phyloP scores from a whole-genome alignment of 305 asterid species.

The Solanum chacoense region DNA sequence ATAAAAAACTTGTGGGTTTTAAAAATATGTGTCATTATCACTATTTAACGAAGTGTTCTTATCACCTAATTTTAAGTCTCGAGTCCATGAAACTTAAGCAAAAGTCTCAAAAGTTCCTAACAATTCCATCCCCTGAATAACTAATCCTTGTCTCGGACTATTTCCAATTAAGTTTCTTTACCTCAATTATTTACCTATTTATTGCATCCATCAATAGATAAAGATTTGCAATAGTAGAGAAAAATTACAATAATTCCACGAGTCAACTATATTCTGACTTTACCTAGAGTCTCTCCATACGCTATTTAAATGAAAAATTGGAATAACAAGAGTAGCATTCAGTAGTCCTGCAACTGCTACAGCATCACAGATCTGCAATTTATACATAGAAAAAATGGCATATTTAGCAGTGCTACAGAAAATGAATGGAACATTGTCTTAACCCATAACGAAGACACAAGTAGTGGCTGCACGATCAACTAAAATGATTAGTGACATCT shows the following conservation, averaged over 20 bases:
- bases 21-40: not conserved
- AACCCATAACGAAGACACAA: not conserved
- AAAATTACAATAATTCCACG: not conserved
- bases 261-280: slow-evolving; percentile 5
- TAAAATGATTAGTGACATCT: not conserved
- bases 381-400: not conserved
- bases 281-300: slow-evolving; percentile 99
- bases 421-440: not conserved
- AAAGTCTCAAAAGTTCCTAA: not conserved
- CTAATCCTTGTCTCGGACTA: not conserved
- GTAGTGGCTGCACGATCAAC: not conserved
- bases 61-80: not conserved
- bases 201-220: not conserved
- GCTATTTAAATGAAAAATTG: slow-evolving; percentile 91
- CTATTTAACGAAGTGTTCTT: not conserved
- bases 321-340: slow-evolving; percentile 96
- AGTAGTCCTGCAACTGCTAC: slow-evolving; percentile 97
- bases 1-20: not conserved
- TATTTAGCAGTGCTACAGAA: not conserved
- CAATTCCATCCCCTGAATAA: not conserved
- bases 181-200: not conserved
- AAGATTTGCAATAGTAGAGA: not conserved
- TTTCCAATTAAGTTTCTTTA: not conserved
- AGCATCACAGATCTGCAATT: slow-evolving; percentile 90
- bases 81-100: not conserved